Base-by-base conservation (phyloP, 2,329 filamentous ascomycete species). In the Claviceps arundinis region DNA sequence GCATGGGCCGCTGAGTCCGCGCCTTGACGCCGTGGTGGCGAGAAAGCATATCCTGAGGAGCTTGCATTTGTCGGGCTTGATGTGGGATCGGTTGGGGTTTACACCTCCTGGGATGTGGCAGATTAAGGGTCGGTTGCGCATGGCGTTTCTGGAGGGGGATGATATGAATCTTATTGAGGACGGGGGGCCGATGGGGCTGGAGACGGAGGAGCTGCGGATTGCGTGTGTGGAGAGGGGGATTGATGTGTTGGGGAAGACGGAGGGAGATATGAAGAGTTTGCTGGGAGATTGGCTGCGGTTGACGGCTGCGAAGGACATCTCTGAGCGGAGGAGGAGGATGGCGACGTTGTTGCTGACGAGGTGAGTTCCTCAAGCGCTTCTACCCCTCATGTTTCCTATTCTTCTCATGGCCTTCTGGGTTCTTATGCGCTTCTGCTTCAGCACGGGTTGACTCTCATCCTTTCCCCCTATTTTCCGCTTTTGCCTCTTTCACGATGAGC, bases 211-310 rank as follows among this genome's bases (percentile, higher is more conserved):
- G 70, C 69, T 89, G 19, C 69, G 70, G 55, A 75, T 88, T 54
- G 87, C 87, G 14, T 85, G 85, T 60, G 74, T 80, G 53, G 85
- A 89, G 57, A 75, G 85, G 14, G 87, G 84, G 1, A 73, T 85
- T 38, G 70, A 79, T 58, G 73, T 79, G 9, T 57, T 79, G 26
- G 75, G 68, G 2, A 75, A 75, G 53, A 78, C 77, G 22, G 81
- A 87, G 59, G 65, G 67, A 1, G 77, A 80, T 54, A 60, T 89
- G 56, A 66, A 74, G 55, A 61, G 60, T 8, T 61, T 66, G 58
- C 61, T 81, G 44, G 66, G 62, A 22, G 63, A 67, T 51, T 80
- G 77, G 78, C 58, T 81, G 47, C 61, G 64, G n/a, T 60, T 71
- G 59, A 73, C 74, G 19, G 65, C 64, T 16, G 64, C 63, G 2